phyloP scores from a whole-genome alignment of 2,329 filamentous ascomycete species.

The Curvularia sp. region DNA sequence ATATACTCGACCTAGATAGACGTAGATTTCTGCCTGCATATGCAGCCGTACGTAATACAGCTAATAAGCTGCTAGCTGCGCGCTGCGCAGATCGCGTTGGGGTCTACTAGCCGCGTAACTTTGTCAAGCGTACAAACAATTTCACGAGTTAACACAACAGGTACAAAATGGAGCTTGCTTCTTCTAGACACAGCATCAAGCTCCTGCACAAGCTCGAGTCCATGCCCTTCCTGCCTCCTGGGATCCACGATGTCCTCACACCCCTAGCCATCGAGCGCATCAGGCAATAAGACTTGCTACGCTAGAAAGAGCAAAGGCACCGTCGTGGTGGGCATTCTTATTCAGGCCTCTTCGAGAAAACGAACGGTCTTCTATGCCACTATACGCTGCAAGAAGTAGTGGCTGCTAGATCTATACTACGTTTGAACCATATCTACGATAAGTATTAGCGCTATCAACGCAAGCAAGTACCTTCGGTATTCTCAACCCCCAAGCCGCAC shows the following conservation, averaged over 20 bases:
- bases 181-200: conserved; percentile 11
- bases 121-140: too few species aligned
- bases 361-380: conserved; percentile 12
- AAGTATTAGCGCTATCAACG: conserved; percentile 19
- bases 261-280: conserved; percentile 20
- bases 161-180: conserved; percentile 19
- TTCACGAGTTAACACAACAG: conserved; percentile 17
- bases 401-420: conserved; percentile 3
- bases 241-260: conserved; percentile 18
- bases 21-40: too few species aligned
- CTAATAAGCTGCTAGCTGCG: too few species aligned
- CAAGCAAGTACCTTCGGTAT: conserved; percentile 1
- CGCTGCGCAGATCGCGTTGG: too few species aligned
- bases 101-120: too few species aligned
- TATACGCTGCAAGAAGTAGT: conserved; percentile 8
- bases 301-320: conserved; percentile 21
- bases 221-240: conserved; percentile 17
- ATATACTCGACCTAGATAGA: too few species aligned
- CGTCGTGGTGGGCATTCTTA: conserved; percentile 7
- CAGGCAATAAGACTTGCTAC: conserved; percentile 19
- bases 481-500: conserved; percentile 4
- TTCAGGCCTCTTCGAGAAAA: conserved; percentile 18
- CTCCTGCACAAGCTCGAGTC: background rate
- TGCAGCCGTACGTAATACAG: too few species aligned
- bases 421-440: conserved; percentile 9